Base-by-base conservation (phyloP, 1,139 yeast genomes). In the Zygosaccharomyces pseudobailii region DNA sequence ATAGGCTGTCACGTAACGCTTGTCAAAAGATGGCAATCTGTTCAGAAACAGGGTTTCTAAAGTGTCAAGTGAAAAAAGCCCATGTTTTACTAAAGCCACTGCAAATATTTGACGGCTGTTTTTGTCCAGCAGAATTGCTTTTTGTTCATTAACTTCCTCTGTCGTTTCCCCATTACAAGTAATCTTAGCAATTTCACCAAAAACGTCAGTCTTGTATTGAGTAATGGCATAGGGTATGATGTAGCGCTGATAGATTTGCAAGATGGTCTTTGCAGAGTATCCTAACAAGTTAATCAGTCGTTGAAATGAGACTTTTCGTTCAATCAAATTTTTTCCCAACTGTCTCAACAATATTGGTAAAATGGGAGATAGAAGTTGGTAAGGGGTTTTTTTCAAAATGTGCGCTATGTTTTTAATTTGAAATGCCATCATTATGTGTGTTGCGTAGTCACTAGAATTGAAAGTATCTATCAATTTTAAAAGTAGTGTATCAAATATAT, bases 201-300 rank as follows among this genome's bases (percentile, higher is more conserved):
- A 71, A 42, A 79, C 75, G 55, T 82, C 88, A 44, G 73, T 72
- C 51, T 82, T 76, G 57, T 82, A 80, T 46, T 80, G 79, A 41
- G 81, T 82, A 46, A 88, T 73, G 9, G 90, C 71, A 54, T 82
- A 75, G 0, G 98, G 97, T 0, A 90, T 76, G 0, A 92, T 86
- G 57, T 81, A 85, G 21, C 80, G 79, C 44, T 80, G 79, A 2
- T 95, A 87, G 48, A 92, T 73, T 36, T 73, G 73, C 33, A 90
- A 70, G 48, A 92, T 85, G 30, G 79, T 80, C 23, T 72, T 73
- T 5, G 74, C 70, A 1, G 86, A 72, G 38, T 88, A 76, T 1
- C 82, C 85, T 28, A 88, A 71, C 5, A 88, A 70, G 36, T 80
- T 81, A 5, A 90, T 76, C 13, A 92, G 71, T 50, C 78, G 75